phyloP scores from a whole-genome alignment of 805 yeast genomes.

The Pichia ethanolica region DNA sequence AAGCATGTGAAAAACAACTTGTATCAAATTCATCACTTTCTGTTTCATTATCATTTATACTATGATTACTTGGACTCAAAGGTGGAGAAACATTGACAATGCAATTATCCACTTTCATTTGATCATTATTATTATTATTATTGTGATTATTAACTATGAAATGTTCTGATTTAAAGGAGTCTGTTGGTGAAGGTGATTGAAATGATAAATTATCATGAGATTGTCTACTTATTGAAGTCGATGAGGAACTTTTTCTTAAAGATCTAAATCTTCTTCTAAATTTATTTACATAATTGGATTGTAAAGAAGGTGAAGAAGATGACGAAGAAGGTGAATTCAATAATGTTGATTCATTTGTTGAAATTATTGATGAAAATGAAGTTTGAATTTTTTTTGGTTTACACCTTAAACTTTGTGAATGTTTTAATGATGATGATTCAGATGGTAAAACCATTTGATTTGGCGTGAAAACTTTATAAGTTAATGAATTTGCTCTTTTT shows the following conservation, averaged over 20 bases:
- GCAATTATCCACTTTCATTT: no score
- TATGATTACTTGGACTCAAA: not conserved
- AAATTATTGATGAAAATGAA: not conserved
- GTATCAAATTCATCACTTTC: slow-evolving; percentile 4
- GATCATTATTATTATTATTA: not conserved
- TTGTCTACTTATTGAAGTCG: not conserved
- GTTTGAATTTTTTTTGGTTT: not conserved
- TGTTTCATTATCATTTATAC: not conserved
- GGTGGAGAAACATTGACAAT: no score
- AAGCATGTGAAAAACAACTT: slow-evolving; percentile 4
- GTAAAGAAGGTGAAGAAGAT: not conserved
- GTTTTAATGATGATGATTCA: not conserved
- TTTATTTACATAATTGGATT: not conserved
- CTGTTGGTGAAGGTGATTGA: not conserved
- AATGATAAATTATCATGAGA: not conserved
- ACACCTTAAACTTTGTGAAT: not conserved
- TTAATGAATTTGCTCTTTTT: slow-evolving; percentile 24
- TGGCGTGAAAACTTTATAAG: slow-evolving; percentile 19
- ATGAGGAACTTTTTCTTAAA: not conserved
- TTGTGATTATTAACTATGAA: not conserved
- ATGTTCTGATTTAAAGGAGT: not conserved
- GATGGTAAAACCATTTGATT: slow-evolving; percentile 5
- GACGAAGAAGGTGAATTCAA: slow-evolving; percentile 12
- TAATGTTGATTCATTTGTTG: not conserved
- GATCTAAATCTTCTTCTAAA: slow-evolving; percentile 5